A percentile compares a stretch with the other conserved stretches of the same genome.
Evolutionary conservation across 768 basidiomycete species (phyloP).

Genomic region (Artomyces pyxidatus): DNA sequence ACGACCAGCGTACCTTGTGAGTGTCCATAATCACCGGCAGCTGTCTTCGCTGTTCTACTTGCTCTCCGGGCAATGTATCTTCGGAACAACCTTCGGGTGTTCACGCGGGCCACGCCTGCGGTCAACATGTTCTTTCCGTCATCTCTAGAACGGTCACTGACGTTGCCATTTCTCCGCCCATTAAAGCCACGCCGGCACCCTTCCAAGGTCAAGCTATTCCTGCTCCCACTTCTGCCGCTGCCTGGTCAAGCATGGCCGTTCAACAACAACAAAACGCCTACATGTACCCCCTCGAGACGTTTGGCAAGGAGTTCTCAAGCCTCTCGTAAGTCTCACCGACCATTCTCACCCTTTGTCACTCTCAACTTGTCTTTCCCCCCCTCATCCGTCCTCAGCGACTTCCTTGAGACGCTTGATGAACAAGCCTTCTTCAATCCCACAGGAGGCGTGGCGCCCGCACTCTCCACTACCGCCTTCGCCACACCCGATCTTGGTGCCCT

Average conservation of each 20-base stretch:
- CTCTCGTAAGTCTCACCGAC: constrained; percentile 47
- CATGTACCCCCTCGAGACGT: constrained; percentile 62
- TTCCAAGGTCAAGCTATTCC: constrained; percentile 12
- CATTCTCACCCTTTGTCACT: background rate
- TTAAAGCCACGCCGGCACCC: background rate
- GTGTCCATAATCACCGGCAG: no score
- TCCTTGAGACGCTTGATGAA: constrained; percentile 82
- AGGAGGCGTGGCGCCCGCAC: constrained; percentile 37
- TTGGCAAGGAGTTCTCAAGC: constrained; percentile 78
- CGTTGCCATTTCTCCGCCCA: constrained; percentile 16
- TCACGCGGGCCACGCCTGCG: no score
- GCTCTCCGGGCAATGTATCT: no score
- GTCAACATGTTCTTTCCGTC: background rate
- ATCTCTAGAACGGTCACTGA: constrained; percentile 7
- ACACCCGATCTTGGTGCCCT: constrained; percentile 13
- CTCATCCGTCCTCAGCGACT: constrained; percentile 48
- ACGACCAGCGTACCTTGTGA: background rate
- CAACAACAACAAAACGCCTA: constrained; percentile 40
- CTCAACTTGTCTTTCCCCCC: constrained; percentile 3
- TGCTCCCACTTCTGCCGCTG: constrained; percentile 28
- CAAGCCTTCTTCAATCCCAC: constrained; percentile 69
- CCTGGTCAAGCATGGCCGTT: constrained; percentile 46
- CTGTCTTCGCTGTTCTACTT: no score
- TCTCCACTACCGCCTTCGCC: constrained; percentile 36
- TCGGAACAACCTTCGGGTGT: no score